Percentiles rank a stretch among this genome's conserved stretches.
Evolutionary conservation across 108 stramenopile genomes (phyloP).

Genomic region (Discostella pseudostelligera): DNA sequence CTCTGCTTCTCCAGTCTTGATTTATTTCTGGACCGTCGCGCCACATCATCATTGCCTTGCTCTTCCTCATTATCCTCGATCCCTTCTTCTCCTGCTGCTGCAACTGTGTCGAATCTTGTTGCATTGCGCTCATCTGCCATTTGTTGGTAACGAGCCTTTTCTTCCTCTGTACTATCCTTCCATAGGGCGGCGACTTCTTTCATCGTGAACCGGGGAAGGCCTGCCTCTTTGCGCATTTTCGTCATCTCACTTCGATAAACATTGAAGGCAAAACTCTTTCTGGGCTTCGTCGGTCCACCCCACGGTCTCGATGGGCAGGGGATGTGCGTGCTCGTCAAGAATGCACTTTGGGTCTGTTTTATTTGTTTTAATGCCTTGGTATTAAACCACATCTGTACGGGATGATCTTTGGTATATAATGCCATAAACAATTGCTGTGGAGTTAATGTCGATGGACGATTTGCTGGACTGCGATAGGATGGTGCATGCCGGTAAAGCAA

Average conservation of each 20-base stretch:
- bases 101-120: too few relatives aligned
- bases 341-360: conserved; percentile 2
- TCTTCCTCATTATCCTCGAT: neutral
- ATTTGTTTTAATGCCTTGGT: neutral
- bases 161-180: neutral
- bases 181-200: neutral
- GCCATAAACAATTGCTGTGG: conserved; percentile 23
- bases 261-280: too few relatives aligned
- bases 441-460: conserved; percentile 14
- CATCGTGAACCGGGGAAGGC: too few relatives aligned
- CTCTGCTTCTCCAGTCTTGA: neutral
- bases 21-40: neutral
- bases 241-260: too few relatives aligned
- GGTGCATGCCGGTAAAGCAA: conserved; percentile 48
- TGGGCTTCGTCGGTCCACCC: neutral
- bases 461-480: conserved; percentile 22
- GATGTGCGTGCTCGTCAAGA: conserved; percentile 1
- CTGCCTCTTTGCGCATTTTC: neutral
- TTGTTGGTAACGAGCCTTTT: conserved; percentile 11
- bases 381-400: conserved; percentile 3
- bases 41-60: neutral
- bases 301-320: conserved; percentile 6
- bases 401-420: conserved; percentile 12
- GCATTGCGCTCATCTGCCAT: neutral
- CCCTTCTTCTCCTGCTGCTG: neutral